Percentiles rank a stretch among this genome's conserved stretches.
Conservation (phyloP, 108 stramenopile species). For the Fragilaria radians region DNA sequence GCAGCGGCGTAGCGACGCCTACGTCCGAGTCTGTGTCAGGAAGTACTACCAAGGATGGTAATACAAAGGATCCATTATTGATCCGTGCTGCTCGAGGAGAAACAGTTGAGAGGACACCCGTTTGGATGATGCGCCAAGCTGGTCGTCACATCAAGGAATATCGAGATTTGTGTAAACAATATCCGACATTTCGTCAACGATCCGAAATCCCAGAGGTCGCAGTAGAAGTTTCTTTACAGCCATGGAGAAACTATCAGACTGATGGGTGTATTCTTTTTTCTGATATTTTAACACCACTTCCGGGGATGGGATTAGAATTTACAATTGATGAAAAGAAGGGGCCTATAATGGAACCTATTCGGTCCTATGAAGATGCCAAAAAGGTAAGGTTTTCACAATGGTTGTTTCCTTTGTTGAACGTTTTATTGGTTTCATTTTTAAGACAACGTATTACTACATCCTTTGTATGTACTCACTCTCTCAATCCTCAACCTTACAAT, state of each 20-base stretch:
- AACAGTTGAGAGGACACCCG: slow-evolving; percentile 91
- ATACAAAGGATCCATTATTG: slow-evolving; percentile 68
- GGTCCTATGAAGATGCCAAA: slow-evolving; percentile 58
- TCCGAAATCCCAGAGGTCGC: slow-evolving; percentile 97
- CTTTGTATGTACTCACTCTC: slow-evolving; percentile 1
- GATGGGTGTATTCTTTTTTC: slow-evolving; percentile 98
- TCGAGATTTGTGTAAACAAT: slow-evolving; percentile 92
- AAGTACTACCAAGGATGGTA: too few species aligned
- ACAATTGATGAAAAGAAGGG: slow-evolving; percentile 88
- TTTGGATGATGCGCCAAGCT: slow-evolving; percentile 99
- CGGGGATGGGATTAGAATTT: slow-evolving; percentile 97
- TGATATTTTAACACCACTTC: slow-evolving; percentile 97
- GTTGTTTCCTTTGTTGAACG: background rate
- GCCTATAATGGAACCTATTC: slow-evolving; percentile 75
- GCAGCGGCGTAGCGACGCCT: background rate
- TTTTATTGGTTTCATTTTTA: background rate
- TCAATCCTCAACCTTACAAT: background rate
- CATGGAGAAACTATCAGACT: slow-evolving; percentile 90
- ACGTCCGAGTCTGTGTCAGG: background rate
- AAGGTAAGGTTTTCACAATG: slow-evolving; percentile 17
- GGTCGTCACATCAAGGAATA: slow-evolving; percentile 97
- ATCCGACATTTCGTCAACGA: slow-evolving; percentile 91
- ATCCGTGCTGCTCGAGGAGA: slow-evolving; percentile 96
- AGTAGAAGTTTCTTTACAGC: slow-evolving; percentile 95
- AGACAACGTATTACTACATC: background rate